These are phyloP conservation scores for Talaromyces adpressus DNA, from an alignment of 495 filamentous ascomycete genomes.

Conservation along the genomic window DNA sequence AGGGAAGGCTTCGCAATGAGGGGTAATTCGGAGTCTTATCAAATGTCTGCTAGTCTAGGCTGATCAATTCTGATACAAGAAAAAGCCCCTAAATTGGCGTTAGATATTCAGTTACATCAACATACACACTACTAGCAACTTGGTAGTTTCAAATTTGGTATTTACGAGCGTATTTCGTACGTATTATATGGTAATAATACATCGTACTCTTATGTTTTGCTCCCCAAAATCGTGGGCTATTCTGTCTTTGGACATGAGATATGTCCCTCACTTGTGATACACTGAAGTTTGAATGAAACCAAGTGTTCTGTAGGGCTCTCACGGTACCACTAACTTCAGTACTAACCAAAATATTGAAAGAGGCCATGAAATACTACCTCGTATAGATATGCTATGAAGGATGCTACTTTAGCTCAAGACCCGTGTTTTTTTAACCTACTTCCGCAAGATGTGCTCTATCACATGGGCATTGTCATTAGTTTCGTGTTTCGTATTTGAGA, in stretches of 20 bases:
- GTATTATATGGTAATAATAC: not conserved
- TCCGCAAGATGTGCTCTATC: not conserved
- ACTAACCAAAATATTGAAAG: not conserved
- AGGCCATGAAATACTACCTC: not conserved
- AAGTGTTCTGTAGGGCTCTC: not conserved
- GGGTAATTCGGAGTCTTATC: not conserved
- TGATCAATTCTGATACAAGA: not conserved
- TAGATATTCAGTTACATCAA: not conserved
- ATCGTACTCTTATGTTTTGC: not conserved
- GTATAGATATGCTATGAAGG: not conserved
- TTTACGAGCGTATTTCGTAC: not conserved
- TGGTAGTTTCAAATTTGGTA: not conserved
- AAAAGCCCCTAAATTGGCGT: not conserved
- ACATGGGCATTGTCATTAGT: not conserved
- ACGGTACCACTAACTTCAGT: not conserved
- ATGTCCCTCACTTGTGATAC: not conserved
- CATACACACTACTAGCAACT: not conserved
- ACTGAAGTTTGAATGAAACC: not conserved
- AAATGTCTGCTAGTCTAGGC: not conserved
- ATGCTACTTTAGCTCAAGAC: not conserved
- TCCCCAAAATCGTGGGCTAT: not conserved
- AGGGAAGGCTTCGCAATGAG: not conserved
- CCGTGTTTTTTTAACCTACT: not conserved
- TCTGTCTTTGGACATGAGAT: not conserved
- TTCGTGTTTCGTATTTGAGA: not conserved